Conservation (phyloP, 192 early-diverging fungal species). For the Podila horticola region DNA sequence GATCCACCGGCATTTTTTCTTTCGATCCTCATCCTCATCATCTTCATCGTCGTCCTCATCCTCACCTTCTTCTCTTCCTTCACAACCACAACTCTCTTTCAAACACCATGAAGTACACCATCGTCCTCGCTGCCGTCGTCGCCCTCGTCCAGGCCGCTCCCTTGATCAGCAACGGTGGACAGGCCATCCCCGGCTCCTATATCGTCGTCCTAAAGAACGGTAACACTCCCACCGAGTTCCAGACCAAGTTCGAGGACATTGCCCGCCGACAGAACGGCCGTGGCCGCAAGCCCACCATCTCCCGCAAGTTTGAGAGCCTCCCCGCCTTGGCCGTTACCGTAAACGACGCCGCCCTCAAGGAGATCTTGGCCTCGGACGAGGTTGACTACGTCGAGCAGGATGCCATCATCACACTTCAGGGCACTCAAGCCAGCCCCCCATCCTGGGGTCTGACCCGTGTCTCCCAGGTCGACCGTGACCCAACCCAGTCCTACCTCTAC, state of each 20-base stretch:
- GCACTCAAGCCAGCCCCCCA: slow-evolving; percentile 27
- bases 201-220: slow-evolving; percentile 70
- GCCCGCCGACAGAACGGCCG: slow-evolving; percentile 57
- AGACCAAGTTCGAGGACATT: slow-evolving; percentile 49
- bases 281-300: slow-evolving; percentile 59
- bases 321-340: slow-evolving; percentile 64
- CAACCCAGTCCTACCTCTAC: slow-evolving; percentile 21
- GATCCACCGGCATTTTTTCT: no score
- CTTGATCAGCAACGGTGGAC: slow-evolving; percentile 9
- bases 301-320: slow-evolving; percentile 54
- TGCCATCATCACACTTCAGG: slow-evolving; percentile 46
- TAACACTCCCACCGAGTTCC: slow-evolving; percentile 12
- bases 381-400: slow-evolving; percentile 81
- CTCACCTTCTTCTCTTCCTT: slow-evolving; percentile 51
- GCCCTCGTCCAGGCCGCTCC: slow-evolving; percentile 35
- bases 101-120: slow-evolving; percentile 49
- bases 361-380: slow-evolving; percentile 60
- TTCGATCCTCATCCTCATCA: background rate
- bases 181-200: slow-evolving; percentile 65
- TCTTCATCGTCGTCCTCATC: slow-evolving; percentile 34
- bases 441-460: slow-evolving; percentile 57
- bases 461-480: slow-evolving; percentile 40
- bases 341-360: slow-evolving; percentile 61
- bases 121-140: slow-evolving; percentile 19
- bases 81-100: background rate